These are phyloP conservation scores for Ceratobasidium theobromae DNA, from an alignment of 1,284 basidiomycete genomes.

Conservation along the genomic window DNA sequence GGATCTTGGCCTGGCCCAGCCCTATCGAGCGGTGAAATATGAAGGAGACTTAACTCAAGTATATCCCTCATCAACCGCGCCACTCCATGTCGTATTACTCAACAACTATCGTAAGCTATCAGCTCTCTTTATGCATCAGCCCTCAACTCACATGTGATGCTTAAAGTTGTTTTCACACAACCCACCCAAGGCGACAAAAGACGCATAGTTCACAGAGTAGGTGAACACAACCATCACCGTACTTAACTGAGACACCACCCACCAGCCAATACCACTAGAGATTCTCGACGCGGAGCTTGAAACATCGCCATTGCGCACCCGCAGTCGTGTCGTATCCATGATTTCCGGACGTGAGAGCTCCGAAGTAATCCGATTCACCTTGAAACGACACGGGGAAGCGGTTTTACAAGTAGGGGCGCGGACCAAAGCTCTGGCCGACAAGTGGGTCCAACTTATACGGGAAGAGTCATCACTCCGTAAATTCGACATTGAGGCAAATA, in stretches of 20 bases:
- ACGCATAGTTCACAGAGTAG: constrained; percentile 39
- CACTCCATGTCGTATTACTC: constrained; percentile 61
- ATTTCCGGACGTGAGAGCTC: constrained; percentile 51
- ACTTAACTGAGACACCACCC: neutral
- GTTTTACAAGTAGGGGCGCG: constrained; percentile 16
- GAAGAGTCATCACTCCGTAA: constrained; percentile 62
- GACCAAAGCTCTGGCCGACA: constrained; percentile 41
- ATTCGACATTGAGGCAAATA: constrained; percentile 64
- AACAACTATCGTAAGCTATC: constrained; percentile 67
- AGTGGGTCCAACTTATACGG: constrained; percentile 60
- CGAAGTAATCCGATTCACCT: constrained; percentile 69
- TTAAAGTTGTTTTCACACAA: constrained; percentile 22
- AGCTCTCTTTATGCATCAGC: constrained; percentile 57
- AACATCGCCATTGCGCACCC: constrained; percentile 11
- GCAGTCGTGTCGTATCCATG: constrained; percentile 73
- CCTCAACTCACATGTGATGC: neutral
- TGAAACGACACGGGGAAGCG: constrained; percentile 52
- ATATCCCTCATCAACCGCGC: constrained; percentile 58
- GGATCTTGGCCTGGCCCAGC: constrained; percentile 65
- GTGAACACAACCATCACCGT: neutral
- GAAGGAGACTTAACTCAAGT: constrained; percentile 70
- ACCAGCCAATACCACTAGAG: constrained; percentile 17
- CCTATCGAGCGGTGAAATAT: constrained; percentile 42
- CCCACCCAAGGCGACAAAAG: neutral
- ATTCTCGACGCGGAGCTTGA: constrained; percentile 12